These are phyloP conservation scores for Solanum etuberosum DNA, from an alignment of 257 asterid genomes.

Conservation along the genomic window DNA sequence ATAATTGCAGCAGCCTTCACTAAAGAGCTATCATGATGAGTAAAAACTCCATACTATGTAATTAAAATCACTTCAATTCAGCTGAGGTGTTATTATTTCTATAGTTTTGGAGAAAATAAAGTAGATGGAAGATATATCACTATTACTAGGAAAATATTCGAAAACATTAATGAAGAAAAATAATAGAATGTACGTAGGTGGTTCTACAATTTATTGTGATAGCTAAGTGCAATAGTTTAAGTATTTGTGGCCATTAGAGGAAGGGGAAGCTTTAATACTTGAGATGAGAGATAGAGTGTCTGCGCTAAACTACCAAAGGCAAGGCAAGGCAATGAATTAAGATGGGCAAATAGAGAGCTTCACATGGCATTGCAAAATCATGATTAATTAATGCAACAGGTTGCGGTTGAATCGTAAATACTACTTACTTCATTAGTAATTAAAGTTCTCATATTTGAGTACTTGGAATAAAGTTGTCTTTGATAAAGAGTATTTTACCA, in stretches of 20 bases:
- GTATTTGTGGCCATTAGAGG: not conserved
- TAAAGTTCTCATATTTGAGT: not conserved
- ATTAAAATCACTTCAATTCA: not conserved
- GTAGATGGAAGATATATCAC: not conserved
- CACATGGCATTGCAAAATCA: conserved; percentile 5
- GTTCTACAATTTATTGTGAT: not conserved
- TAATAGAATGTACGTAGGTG: not conserved
- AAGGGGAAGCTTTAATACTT: not conserved
- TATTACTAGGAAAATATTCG: not conserved
- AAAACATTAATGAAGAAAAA: not conserved
- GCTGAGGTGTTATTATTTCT: not conserved
- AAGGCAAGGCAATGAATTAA: not conserved
- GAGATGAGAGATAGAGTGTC: not conserved
- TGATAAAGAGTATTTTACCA: not conserved
- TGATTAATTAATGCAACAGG: not conserved
- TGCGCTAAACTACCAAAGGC: not conserved
- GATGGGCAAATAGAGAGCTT: not conserved
- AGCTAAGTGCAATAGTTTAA: not conserved
- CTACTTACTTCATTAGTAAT: not conserved
- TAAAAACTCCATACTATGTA: not conserved
- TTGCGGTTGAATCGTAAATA: not conserved
- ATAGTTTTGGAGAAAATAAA: not conserved
- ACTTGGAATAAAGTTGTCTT: not conserved
- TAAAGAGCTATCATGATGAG: not conserved
- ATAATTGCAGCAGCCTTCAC: not conserved